phyloP scores from a whole-genome alignment of 345 rosid species.

The Ceriops tagal region DNA sequence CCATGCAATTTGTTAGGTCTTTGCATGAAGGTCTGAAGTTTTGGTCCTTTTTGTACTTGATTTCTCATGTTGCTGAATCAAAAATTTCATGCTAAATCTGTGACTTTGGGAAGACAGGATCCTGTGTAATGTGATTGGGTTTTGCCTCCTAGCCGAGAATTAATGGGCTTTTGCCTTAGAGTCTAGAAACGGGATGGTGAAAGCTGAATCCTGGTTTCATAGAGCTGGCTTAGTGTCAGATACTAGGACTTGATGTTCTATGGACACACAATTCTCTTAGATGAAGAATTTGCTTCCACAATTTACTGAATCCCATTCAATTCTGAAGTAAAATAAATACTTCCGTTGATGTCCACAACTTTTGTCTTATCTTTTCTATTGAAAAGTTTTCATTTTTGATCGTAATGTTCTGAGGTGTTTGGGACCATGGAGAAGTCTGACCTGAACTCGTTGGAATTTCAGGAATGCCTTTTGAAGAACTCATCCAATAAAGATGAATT shows the following conservation, averaged over 20 bases:
- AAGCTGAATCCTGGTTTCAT: no score
- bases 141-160: no score
- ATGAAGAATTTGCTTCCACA: neutral
- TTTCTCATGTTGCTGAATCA: neutral
- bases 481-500: conserved; percentile 44
- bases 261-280: no score
- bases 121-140: no score
- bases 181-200: no score
- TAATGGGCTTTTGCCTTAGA: no score
- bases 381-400: neutral
- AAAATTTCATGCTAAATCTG: no score
- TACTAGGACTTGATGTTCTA: no score
- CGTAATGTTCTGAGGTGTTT: conserved; percentile 6
- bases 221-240: no score
- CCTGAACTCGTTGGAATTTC: conserved; percentile 23
- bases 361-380: neutral
- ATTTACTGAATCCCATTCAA: neutral
- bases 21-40: conserved; percentile 3
- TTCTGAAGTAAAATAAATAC: neutral
- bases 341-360: neutral
- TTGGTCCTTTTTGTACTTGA: neutral
- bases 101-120: no score
- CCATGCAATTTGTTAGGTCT: conserved; percentile 9
- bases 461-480: conserved; percentile 25
- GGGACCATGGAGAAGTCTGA: conserved; percentile 25